Evolutionary conservation across 1,284 basidiomycete genomes (phyloP), one percentile per base, ranked within the genome.

Genomic region (Ganoderma resinaceum): DNA sequence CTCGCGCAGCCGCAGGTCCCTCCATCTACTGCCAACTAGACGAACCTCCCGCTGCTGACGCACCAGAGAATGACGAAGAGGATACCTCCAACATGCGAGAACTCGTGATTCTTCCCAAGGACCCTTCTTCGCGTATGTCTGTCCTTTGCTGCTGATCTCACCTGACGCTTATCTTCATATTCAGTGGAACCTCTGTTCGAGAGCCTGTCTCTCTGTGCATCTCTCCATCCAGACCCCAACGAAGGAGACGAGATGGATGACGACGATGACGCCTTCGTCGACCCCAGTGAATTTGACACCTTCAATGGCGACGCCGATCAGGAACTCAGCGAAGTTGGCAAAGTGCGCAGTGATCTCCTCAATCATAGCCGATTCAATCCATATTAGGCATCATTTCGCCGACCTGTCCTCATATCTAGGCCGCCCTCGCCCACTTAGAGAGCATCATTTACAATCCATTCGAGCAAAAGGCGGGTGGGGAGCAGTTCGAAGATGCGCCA

Each of bases 11-110:
- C 46, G 76, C 80, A 8, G 82, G 82, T 0, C 90, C 93, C 2
- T 93, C 90, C 40, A 87, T 97, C 76, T 97, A 97, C 80, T 97
- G 95, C 77, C 96, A 98, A 76, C 85, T 97, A 3, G 94, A 95
- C 75, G 94, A 95, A 73, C 81, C 82, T 29, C 70, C 77, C 5
- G 74, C 77, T 11, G 77, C 76, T 1, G 78, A 78, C 33, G 71
- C 78, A 29, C 37, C 23, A 40, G 80, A 77, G 2, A 81, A 81
- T 1, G 79, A 82, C 37, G 85, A 85, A 5, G 84, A 83, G 23
- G 89, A 89, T 5, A 82, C 84, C 53, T 82, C 82, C 52, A 84
- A 87, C 16, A 89, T 96, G 87, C 84, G 91, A 66, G 95, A 97
- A 77, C 82, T 97, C 67, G 87, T 81, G 71, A 90, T 98, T 74